phyloP scores from a whole-genome alignment of 495 filamentous ascomycete species.

The Xylaria flabelliformis region DNA sequence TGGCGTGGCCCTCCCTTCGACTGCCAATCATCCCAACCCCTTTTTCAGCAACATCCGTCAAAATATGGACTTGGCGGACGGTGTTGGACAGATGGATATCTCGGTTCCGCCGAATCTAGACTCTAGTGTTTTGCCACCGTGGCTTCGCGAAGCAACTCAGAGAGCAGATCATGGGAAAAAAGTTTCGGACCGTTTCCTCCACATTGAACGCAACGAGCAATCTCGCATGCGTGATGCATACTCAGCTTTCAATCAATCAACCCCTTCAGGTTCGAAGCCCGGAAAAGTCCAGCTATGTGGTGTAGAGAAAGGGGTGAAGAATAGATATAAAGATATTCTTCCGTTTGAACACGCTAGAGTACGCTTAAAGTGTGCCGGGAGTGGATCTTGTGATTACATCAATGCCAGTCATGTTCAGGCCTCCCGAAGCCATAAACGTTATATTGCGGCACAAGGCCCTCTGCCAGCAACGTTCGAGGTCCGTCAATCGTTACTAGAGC shows the following conservation, averaged over 20 bases:
- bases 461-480: constrained; percentile 92
- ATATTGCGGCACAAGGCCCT: constrained; percentile 95
- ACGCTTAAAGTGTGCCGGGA: constrained; percentile 69
- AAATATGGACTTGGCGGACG: constrained; percentile 93
- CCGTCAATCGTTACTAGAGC: constrained; percentile 45
- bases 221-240: constrained; percentile 91
- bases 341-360: constrained; percentile 95
- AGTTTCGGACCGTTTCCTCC: constrained; percentile 82
- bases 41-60: constrained; percentile 97
- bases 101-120: constrained; percentile 67
- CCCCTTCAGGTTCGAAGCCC: constrained; percentile 19
- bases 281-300: constrained; percentile 71
- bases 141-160: constrained; percentile 74
- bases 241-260: constrained; percentile 59
- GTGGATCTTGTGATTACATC: constrained; percentile 90
- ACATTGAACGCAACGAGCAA: constrained; percentile 84
- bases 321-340: constrained; percentile 96
- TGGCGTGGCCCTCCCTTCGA: constrained; percentile 81
- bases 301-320: constrained; percentile 93
- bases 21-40: constrained; percentile 73
- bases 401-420: constrained; percentile 90
- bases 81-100: constrained; percentile 88
- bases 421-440: constrained; percentile 79
- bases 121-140: constrained; percentile 68
- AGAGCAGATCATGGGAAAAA: constrained; percentile 73